phyloP scores from a whole-genome alignment of 2,329 filamentous ascomycete species.

The Penicillium hordei region DNA sequence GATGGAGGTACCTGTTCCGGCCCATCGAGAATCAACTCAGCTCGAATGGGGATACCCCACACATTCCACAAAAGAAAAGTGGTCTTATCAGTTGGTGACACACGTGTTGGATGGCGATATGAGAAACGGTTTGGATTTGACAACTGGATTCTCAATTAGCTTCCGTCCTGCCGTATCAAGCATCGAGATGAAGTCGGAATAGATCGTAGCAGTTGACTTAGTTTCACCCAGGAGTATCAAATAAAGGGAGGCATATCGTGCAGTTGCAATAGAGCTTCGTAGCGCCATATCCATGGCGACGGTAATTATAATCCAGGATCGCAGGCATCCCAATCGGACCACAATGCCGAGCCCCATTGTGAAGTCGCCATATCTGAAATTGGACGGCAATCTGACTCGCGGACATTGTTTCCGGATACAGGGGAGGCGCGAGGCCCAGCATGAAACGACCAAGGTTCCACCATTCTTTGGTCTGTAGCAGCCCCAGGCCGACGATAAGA shows the following conservation, averaged over 20 bases:
- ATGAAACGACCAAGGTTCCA: constrained; percentile 2
- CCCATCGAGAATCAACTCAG: background rate
- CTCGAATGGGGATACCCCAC: background rate
- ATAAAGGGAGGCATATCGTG: background rate
- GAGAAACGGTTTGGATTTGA: background rate
- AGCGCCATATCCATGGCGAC: background rate
- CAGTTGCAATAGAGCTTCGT: background rate
- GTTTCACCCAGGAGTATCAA: background rate
- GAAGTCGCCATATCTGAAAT: background rate
- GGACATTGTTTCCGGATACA: constrained; percentile 18
- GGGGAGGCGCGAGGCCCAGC: background rate
- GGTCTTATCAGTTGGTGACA: background rate
- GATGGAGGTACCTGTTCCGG: background rate
- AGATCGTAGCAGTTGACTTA: background rate
- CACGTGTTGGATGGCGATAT: background rate
- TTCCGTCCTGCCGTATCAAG: background rate
- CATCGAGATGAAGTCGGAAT: background rate
- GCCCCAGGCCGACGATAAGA: background rate
- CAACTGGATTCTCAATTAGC: background rate
- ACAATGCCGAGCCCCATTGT: constrained; percentile 11
- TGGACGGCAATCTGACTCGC: constrained; percentile 16
- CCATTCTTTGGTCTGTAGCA: background rate
- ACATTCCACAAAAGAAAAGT: background rate
- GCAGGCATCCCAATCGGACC: constrained; percentile 7
- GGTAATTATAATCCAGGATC: background rate